Conservation (phyloP, 2,329 filamentous ascomycete species). For the Leptosphaerulina australis region DNA sequence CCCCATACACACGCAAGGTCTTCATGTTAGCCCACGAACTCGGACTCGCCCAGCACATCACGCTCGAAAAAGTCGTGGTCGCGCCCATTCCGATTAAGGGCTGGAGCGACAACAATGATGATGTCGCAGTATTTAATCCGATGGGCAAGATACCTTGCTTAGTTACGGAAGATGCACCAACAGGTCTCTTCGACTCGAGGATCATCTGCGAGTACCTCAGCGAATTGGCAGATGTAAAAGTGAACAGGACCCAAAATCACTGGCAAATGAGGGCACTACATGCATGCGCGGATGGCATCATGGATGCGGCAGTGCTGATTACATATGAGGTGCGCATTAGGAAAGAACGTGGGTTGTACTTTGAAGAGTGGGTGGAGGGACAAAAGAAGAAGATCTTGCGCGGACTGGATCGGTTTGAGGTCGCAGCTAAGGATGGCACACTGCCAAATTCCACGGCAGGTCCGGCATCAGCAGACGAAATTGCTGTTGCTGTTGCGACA, state of each 20-base stretch:
- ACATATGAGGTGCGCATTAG: slow-evolving; percentile 37
- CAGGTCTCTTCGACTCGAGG: slow-evolving; percentile 39
- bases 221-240: slow-evolving; percentile 16
- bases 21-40: slow-evolving; percentile 40
- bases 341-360: slow-evolving; percentile 27
- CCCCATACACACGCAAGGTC: slow-evolving; percentile 38
- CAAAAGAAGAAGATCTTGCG: slow-evolving; percentile 37
- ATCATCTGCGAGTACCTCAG: slow-evolving; percentile 39
- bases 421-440: slow-evolving; percentile 22
- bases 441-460: slow-evolving; percentile 15
- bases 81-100: slow-evolving; percentile 35
- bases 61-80: slow-evolving; percentile 40
- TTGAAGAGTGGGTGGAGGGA: slow-evolving; percentile 39
- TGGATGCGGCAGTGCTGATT: slow-evolving; percentile 39
- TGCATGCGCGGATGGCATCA: slow-evolving; percentile 38
- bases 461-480: slow-evolving; percentile 27
- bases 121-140: slow-evolving; percentile 36
- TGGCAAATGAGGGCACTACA: slow-evolving; percentile 34
- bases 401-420: slow-evolving; percentile 34
- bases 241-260: slow-evolving; percentile 21
- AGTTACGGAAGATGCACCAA: slow-evolving; percentile 30
- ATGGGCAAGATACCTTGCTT: slow-evolving; percentile 42
- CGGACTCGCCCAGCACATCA: slow-evolving; percentile 29
- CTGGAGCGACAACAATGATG: slow-evolving; percentile 40
- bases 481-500: slow-evolving; percentile 31